phyloP scores from a whole-genome alignment of 768 basidiomycete species.

The Leucosporidium yakuticum region DNA sequence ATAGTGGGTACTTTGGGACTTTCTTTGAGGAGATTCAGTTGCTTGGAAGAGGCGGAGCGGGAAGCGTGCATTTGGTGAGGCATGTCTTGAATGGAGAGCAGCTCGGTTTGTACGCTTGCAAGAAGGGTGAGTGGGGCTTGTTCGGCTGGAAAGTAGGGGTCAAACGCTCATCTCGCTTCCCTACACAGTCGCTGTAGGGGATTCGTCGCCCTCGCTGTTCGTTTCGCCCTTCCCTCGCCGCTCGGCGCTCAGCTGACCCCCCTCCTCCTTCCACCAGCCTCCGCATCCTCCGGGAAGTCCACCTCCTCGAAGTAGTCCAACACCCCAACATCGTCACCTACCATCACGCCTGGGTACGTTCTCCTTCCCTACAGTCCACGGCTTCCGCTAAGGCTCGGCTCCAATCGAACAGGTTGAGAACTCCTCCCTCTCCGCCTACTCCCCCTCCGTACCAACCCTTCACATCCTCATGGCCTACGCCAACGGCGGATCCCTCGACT shows the following conservation, averaged over 20 bases:
- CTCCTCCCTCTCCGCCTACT: constrained; percentile 37
- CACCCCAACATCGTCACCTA: constrained; percentile 48
- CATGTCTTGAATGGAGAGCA: constrained; percentile 32
- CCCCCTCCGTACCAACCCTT: constrained; percentile 43
- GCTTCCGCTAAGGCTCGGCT: not conserved
- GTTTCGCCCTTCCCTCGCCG: no score
- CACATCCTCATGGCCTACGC: constrained; percentile 48
- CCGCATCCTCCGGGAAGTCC: constrained; percentile 43
- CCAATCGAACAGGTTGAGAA: not conserved
- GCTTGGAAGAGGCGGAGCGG: constrained; percentile 26
- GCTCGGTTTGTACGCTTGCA: constrained; percentile 31
- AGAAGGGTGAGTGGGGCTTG: constrained; percentile 24
- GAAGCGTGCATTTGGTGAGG: constrained; percentile 22
- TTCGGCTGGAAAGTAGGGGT: not conserved
- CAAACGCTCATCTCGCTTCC: not conserved
- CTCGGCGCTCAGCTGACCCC: not conserved
- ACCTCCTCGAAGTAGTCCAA: constrained; percentile 43
- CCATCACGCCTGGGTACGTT: constrained; percentile 47
- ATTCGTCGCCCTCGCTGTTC: constrained; percentile 41
- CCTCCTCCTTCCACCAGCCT: constrained; percentile 1
- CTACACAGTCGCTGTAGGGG: constrained; percentile 42
- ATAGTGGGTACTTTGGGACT: not conserved
- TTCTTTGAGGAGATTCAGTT: constrained; percentile 29
- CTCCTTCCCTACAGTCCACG: constrained; percentile 18
- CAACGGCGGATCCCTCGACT: constrained; percentile 43